Base-by-base conservation (phyloP, 495 filamentous ascomycete genomes). In the Annulohypoxylon moriforme region DNA sequence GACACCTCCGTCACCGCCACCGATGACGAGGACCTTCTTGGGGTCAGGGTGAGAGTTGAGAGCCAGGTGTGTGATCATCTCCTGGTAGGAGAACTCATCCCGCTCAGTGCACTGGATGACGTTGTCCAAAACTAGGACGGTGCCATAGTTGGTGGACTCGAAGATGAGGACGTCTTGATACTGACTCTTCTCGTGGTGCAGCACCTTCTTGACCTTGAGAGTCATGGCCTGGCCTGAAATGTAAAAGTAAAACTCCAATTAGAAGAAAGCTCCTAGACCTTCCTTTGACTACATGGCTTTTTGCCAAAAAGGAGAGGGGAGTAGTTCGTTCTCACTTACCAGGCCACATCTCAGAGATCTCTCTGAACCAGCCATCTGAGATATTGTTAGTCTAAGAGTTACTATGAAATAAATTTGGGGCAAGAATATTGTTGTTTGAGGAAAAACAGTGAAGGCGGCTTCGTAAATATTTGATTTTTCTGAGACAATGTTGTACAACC, bases 161-260 rank as follows among this genome's bases (percentile, higher is more conserved):
- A 98, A 98, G 83, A 98, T 92, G 72, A 99, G 89, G 53, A 99
- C 94, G 78, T 98, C 96, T 84, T 99, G 96, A 85, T 97, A 99
- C 86, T 94, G 86, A 86, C 93, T 96, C 87, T 97, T 97, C 87
- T 99, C 96, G 85, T 97, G 94, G 86, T 98, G 96, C 60, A 99
- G 85, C 78, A 98, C 89, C 84, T 97, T 92, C 81, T 99, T 93
- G 80, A 99, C 95, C 85, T 93, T 94, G 79, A 99, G 90, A 70
- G 92, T 97, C 95, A 98, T 98, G 77, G 96, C 96, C 83, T 98
- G 96, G 76, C 96, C 83, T 85, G 53, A n/a, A 55, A 40, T 38
- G n/a, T 50, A 27, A 42, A 50, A 14, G 9, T 11, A 10, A 27
- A 40, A 58, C 20, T 56, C 20, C 4, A 3, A 53, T 73, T 68